phyloP scores from a whole-genome alignment of 2,329 filamentous ascomycete genomes.

The Achaetomium macrosporum region DNA sequence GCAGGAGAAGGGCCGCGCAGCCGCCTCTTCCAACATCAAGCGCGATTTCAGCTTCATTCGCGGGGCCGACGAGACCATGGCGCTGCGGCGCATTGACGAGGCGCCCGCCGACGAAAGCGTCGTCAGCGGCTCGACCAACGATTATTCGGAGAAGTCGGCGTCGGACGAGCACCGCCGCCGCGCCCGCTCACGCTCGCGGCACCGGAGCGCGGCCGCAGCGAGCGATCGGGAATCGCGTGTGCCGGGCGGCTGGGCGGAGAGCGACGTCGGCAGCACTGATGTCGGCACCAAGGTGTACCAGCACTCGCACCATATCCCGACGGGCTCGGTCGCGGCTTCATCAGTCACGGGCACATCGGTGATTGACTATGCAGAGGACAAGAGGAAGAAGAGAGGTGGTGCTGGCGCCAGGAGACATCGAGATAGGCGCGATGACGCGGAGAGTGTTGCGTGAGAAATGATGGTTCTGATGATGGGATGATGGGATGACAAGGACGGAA shows the following conservation, averaged over 20 bases:
- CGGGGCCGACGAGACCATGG: constrained; percentile 30
- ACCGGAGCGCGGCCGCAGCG: constrained; percentile 11
- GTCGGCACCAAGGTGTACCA: constrained; percentile 53
- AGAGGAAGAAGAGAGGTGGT: constrained; percentile 35
- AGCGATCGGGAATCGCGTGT: constrained; percentile 25
- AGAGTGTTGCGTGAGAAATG: background rate
- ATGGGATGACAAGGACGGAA: background rate
- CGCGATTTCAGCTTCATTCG: constrained; percentile 52
- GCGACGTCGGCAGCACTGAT: constrained; percentile 40
- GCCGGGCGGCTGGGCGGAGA: constrained; percentile 35
- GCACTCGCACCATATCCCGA: constrained; percentile 45
- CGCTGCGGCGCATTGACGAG: constrained; percentile 30
- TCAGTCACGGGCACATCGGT: constrained; percentile 22
- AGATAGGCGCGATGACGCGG: background rate
- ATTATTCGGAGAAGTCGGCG: background rate
- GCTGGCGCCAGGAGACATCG: constrained; percentile 29
- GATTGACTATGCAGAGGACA: constrained; percentile 40
- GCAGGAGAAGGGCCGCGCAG: constrained; percentile 47
- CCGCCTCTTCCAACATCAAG: constrained; percentile 22
- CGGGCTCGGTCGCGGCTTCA: constrained; percentile 6
- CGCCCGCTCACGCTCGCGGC: constrained; percentile 14
- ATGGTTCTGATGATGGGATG: background rate
- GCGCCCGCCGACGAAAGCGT: constrained; percentile 16
- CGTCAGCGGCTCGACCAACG: constrained; percentile 9
- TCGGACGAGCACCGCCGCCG: background rate